Base-by-base conservation (phyloP, 805 yeast species). In the Candida rishiriensis region DNA sequence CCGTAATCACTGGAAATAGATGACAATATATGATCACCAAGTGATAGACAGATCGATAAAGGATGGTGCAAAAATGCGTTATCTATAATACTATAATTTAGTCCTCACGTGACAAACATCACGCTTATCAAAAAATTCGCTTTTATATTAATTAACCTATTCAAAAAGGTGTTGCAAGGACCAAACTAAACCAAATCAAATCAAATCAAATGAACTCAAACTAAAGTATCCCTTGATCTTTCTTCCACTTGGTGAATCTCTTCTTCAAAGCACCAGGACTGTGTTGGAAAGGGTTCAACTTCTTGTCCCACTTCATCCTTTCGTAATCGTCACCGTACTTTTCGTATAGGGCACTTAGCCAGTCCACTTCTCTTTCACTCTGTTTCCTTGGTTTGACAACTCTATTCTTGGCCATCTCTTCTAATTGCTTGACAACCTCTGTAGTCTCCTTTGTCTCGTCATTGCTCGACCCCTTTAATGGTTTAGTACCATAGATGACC, bases 241-340 rank as follows among this genome's bases (percentile, higher is more conserved):
- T 73, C 61, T 80, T 81, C 91, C 95, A 88, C 62, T 79, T 83
- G 16, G 52, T 57, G 37, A 91, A 70, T 60, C 93, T 78, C 63
- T 78, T 79, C 65, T 75, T 83, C 54, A 91, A 68, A 56, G 88
- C 95, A 26, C 95, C 95, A n/a, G 81, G 82, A 49, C 86, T 75
- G 63, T 86, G 88, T 68, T 90, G 97, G 65, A 75, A 78, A 2
- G 83, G 76, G 63, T 91, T 91, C 50, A 90, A 72, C 63, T 85
- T 85, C 65, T 77, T 78, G 64, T 93, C 99, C 86, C 95, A 85
- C 62, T 80, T 84, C 99, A 93, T 93, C 55, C 82, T 86, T 38
- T 76, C 83, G 61, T 81, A 89, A 62, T 93, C 84, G 52, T 88
- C 95, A 14, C 97, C 97, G 59, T 93, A 81, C 61, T 88, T 88